phyloP scores from a whole-genome alignment of 1,139 yeast species.

The Hemisphaericaspora xylanilytica region DNA sequence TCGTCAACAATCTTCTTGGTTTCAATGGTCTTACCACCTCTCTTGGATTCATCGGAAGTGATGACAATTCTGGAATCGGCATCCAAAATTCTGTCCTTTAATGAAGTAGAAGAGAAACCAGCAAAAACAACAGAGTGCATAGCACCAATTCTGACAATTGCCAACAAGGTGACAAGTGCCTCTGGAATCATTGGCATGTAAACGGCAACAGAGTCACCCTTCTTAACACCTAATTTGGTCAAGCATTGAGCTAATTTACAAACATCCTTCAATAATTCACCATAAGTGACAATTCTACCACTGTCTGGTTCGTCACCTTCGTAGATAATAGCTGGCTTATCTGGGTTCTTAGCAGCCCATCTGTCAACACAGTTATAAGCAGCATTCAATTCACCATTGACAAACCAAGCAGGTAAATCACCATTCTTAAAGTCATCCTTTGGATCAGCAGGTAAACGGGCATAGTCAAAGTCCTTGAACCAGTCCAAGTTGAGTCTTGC shows the following conservation, averaged over 20 bases:
- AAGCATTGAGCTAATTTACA: constrained; percentile 69
- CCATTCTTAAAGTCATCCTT: constrained; percentile 58
- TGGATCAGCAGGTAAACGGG: constrained; percentile 52
- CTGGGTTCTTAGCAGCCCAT: constrained; percentile 69
- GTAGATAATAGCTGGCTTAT: constrained; percentile 73
- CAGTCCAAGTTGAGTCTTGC: constrained; percentile 60
- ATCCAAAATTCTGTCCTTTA: constrained; percentile 73
- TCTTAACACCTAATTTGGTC: constrained; percentile 63
- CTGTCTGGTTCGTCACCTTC: constrained; percentile 76
- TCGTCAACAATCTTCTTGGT: constrained; percentile 83
- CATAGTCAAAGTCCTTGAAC: constrained; percentile 59
- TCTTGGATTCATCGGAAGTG: constrained; percentile 76
- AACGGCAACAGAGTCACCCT: constrained; percentile 84
- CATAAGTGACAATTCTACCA: constrained; percentile 64
- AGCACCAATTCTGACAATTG: constrained; percentile 77
- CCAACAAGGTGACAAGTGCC: constrained; percentile 69
- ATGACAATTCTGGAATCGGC: constrained; percentile 73
- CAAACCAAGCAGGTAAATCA: constrained; percentile 74
- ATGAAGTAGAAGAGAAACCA: constrained; percentile 73
- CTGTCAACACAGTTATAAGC: constrained; percentile 77
- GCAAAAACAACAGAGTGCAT: constrained; percentile 84
- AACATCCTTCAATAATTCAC: constrained; percentile 68
- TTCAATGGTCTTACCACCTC: constrained; percentile 83
- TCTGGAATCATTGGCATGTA: constrained; percentile 87
- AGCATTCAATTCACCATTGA: constrained; percentile 75